These are phyloP conservation scores for Auxenochlorella protothecoides DNA, from an alignment of 139 green algal species.

Conservation along the genomic window DNA sequence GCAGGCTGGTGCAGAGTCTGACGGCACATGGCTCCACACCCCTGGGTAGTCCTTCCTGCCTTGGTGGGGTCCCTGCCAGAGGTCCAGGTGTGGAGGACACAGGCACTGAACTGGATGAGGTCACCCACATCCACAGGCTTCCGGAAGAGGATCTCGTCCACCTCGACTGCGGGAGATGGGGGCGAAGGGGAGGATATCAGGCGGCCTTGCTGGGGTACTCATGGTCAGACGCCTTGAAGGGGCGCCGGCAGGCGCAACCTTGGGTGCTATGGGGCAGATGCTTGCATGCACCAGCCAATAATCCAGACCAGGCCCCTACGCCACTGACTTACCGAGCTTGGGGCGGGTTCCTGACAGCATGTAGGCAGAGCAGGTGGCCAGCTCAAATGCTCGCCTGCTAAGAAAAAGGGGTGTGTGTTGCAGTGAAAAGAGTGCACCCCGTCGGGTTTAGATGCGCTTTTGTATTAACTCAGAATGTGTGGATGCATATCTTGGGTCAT, in stretches of 20 bases:
- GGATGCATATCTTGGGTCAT: no score
- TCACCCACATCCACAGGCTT: slow-evolving; percentile 69
- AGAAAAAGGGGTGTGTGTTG: no score
- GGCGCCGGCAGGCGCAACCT: no score
- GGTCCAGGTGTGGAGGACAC: slow-evolving; percentile 33
- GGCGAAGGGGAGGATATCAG: not conserved
- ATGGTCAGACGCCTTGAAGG: no score
- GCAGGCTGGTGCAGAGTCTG: not conserved
- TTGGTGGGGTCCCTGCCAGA: not conserved
- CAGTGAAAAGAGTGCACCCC: no score
- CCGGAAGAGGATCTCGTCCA: slow-evolving; percentile 46
- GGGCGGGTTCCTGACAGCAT: no score
- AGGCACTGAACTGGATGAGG: slow-evolving; percentile 51
- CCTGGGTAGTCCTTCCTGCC: not conserved
- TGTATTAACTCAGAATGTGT: no score
- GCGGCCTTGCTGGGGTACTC: not conserved
- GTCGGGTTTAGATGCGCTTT: no score
- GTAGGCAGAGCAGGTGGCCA: slow-evolving; percentile 72
- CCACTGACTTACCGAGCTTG: slow-evolving; percentile 5
- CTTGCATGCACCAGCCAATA: no score
- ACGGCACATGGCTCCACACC: not conserved
- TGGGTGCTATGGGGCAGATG: no score
- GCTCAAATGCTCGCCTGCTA: slow-evolving; percentile 56
- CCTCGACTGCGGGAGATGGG: slow-evolving; percentile 9
- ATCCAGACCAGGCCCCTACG: slow-evolving; percentile 13